Percentiles rank a stretch among this genome's conserved stretches.
phyloP scores from a whole-genome alignment of 1,284 basidiomycete species.

The Tausonia pullulans region DNA sequence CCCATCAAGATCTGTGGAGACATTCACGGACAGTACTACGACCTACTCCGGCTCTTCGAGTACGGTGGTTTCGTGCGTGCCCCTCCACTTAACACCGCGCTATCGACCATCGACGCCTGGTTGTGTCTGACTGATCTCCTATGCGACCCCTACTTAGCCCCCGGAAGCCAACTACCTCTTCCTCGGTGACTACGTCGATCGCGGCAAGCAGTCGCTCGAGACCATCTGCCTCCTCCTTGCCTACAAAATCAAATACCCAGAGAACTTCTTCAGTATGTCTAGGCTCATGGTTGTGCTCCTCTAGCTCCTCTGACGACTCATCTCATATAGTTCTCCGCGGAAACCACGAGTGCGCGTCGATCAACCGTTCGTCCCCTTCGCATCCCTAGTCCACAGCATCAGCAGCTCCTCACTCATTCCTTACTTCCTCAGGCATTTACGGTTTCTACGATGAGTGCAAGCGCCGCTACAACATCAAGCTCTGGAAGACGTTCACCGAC shows the following conservation, averaged over 20 bases:
- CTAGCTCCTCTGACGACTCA: neutral
- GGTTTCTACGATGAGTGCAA: conserved; percentile 47
- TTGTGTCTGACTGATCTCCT: neutral
- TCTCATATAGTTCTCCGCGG: conserved; percentile 46
- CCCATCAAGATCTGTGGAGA: conserved; percentile 64
- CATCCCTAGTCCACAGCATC: neutral
- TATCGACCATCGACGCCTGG: neutral
- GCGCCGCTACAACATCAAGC: conserved; percentile 52
- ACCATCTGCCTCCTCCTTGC: conserved; percentile 33
- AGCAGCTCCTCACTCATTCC: neutral
- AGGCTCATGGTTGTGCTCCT: too few species aligned
- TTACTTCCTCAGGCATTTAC: conserved; percentile 34
- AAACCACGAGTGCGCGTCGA: conserved; percentile 50
- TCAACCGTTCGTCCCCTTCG: conserved; percentile 36
- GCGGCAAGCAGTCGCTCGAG: conserved; percentile 81
- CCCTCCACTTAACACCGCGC: too few species aligned
- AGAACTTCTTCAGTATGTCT: conserved; percentile 44
- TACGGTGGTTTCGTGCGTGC: conserved; percentile 42
- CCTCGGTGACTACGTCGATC: conserved; percentile 51
- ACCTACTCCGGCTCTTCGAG: conserved; percentile 48
- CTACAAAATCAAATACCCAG: conserved; percentile 97
- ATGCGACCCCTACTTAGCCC: conserved; percentile 25
- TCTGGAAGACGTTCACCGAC: conserved; percentile 55
- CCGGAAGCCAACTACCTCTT: conserved; percentile 53
- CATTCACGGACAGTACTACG: conserved; percentile 62